Base-by-base conservation (phyloP, 1,284 basidiomycete genomes). In the Apiotrichum sp. region DNA sequence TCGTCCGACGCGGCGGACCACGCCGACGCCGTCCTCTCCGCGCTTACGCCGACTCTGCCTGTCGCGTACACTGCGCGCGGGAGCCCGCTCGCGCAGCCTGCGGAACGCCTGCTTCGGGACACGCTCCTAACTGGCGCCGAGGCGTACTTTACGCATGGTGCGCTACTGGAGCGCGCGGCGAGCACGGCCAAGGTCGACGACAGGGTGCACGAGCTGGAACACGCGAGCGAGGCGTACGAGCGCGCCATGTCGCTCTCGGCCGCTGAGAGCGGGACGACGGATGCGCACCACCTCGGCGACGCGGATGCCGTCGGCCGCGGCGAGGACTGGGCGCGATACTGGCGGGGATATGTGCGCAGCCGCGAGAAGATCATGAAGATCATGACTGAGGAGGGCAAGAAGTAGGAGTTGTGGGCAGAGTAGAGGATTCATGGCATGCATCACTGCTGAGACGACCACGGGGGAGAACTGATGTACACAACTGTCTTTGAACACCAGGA, bases 21-120 rank as follows among this genome's bases (percentile, higher is more conserved):
- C 6, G 84, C 87, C 0, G 86, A 89, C 66, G 79, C 80, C 34
- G 82, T 89, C 47, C 83, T 84, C 4, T 72, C 79, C 33, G 74
- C 77, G 4, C 77, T 90, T 47, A 80, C 81, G 2, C 61, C 61
- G 6, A 62, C 55, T 3, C 44, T 71, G 78, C 82, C 68, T 0
- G 31, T 57, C n/a, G 55, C 61, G n/a, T 68, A 62, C 50, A 56
- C 61, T 67, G 70, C 49, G 73, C 72, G 43, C 65, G 58, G 61
- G 4, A 61, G 53, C 43, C 47, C 62, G 6, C 56, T 65, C 14
- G 59, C 56, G 9, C 57, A 56, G 31, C 57, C 64, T 3, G 65
- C 68, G 4, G 62, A 64, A 22, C 52, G 63, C 8, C 62, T 75
- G 13, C 56, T 61, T 6, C 59, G 69, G 6, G 73, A 77, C 59